Evolutionary conservation across 148 eudicot genomes (phyloP).

Genomic region (Heliosperma pusillum): DNA sequence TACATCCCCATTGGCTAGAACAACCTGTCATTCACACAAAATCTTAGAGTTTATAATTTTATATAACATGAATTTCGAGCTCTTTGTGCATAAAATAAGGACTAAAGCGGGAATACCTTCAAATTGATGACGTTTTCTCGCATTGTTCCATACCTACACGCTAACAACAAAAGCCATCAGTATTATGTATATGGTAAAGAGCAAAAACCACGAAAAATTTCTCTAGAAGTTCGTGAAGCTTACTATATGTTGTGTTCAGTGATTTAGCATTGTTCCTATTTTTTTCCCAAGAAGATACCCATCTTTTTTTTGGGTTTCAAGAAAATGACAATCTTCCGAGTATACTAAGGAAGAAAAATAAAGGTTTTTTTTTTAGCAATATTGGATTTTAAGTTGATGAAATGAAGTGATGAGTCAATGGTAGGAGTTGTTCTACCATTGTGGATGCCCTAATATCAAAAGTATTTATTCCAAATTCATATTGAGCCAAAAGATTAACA

Average conservation of each 20-base stretch:
- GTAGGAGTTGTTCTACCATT: no score
- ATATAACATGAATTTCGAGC: no score
- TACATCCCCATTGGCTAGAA: slow-evolving; percentile 79
- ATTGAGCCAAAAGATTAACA: no score
- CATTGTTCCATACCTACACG: slow-evolving; percentile 97
- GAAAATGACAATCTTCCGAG: not conserved
- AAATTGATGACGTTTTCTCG: slow-evolving; percentile 93
- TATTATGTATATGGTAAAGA: not conserved
- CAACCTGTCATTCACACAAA: slow-evolving; percentile 42
- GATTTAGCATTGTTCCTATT: not conserved
- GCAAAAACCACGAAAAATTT: not conserved
- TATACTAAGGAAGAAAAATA: not conserved
- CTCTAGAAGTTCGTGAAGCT: not conserved
- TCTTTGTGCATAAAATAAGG: slow-evolving; percentile 5
- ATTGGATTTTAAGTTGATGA: no score
- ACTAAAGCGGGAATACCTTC: slow-evolving; percentile 48
- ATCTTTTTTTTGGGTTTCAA: no score
- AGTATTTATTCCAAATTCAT: no score
- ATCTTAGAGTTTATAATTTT: no score
- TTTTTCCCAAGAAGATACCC: no score
- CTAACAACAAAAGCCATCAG: slow-evolving; percentile 36
- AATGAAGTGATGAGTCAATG: no score
- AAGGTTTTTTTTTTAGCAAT: no score
- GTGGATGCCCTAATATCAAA: no score
- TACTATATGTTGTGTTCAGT: not conserved